Percentiles rank a stretch among this genome's conserved stretches.
phyloP scores from a whole-genome alignment of 2,329 filamentous ascomycete genomes.

The Neopestalotiopsis clavispora region DNA sequence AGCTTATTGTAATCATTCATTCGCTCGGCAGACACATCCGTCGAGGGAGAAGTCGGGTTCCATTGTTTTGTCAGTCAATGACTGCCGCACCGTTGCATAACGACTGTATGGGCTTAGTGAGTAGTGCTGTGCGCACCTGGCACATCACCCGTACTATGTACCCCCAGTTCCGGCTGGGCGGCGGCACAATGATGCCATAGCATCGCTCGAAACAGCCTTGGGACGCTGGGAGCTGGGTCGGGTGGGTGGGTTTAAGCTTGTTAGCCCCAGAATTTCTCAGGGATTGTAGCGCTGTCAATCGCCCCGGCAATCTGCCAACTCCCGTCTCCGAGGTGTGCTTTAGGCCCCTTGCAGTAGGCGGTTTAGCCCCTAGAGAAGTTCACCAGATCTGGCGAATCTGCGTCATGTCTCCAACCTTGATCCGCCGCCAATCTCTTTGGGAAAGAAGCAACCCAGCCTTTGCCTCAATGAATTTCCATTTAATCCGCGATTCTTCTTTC shows the following conservation, averaged over 20 bases:
- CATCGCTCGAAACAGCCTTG: not conserved
- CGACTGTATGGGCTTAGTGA: not conserved
- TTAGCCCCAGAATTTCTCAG: not conserved
- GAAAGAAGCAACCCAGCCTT: not conserved
- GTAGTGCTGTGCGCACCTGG: not conserved
- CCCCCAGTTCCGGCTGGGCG: not conserved
- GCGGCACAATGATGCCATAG: not conserved
- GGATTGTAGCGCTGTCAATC: not conserved
- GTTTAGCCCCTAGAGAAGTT: not conserved
- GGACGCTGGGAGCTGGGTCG: not conserved
- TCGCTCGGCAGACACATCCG: not conserved
- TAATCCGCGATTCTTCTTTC: not conserved
- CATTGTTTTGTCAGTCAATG: not conserved
- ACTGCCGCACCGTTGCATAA: not conserved
- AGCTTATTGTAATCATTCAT: not conserved
- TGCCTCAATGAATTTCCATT: not conserved
- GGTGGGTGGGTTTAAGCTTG: not conserved
- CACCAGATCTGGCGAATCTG: not conserved
- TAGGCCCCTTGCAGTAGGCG: not conserved
- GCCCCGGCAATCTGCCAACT: not conserved
- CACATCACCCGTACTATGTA: not conserved
- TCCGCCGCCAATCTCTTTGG: not conserved
- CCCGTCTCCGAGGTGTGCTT: not conserved
- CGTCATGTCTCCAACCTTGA: slow-evolving; percentile 2
- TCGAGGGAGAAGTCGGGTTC: not conserved